Base-by-base conservation (phyloP, 371 early-diverging fungal genomes). In the Basidiobolus meristosporus region DNA sequence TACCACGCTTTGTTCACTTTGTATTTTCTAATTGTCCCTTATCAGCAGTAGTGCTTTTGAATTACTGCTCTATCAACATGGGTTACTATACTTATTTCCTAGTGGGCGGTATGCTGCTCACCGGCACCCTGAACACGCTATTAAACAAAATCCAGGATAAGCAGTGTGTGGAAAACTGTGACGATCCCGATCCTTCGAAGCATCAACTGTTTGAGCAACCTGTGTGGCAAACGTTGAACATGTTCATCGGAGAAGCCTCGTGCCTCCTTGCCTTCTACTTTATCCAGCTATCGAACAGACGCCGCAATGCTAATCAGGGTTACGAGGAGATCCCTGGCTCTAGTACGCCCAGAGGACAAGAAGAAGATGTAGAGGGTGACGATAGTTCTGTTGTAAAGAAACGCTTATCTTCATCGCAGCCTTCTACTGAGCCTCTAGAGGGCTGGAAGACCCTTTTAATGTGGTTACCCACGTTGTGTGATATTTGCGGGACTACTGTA, bases 141-240 rank as follows among this genome's bases (percentile, higher is more conserved):
- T 59, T 87, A 34, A 76, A 73, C 43, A 87, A 87, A 54, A 70
- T 70, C 41, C 85, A 86, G 58, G 84, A 87, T 53, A 71, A 73
- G 62, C 77, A 79, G 43, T 95, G 96, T 61, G 83, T 92, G 23
- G 68, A 55, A 14, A 77, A 86, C 59, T 93, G 91, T 50, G 66
- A 78, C 43, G 76, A 68, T 52, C 73, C 82, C 7, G 77, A 88
- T 49, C 69, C 76, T 2, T 44, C 49, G n/a, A 68, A 76, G 17
- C 62, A 65, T 31, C 53, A 70, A 35, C 66, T 74, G 49, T 95
- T 85, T 69, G 91, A 90, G 56, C 96, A 95, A 57, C 96, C 96
- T n/a, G 64, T 90, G 12, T 90, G 83, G 86, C 92, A 95, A 67
- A 90, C 91, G 1, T 59, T 90, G 38, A 89, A 77, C 48, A 95